Evolutionary conservation across 2,329 filamentous ascomycete genomes (phyloP), one percentile per base, ranked within the genome.

Genomic region (Cladorrhinum sp.): DNA sequence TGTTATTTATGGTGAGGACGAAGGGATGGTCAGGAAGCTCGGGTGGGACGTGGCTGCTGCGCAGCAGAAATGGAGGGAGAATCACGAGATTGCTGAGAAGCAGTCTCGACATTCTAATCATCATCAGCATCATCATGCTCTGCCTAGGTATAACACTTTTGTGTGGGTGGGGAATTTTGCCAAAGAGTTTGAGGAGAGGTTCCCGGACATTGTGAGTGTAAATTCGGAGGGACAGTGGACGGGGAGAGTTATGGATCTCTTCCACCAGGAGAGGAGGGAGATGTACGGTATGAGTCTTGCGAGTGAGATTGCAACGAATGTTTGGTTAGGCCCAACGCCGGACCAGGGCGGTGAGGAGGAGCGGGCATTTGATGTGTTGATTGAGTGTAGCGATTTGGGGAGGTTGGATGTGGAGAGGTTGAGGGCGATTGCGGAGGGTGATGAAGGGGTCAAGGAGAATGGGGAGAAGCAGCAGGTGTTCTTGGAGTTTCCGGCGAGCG

Each of bases 261-360:
- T 91, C 72, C 88, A 90, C 67, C 91, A 92, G 77, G 95, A 99
- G 74, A 84, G 93, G 60, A 76, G 85, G 55, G 95, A 99, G 76
- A 98, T 99, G 94, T 92, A 90, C 73, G 83, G 83, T 62, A 97
- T 98, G 94, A 93, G 94, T 10, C 86, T 86, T 68, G 89, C 93
- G 2, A 92, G 92, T 0, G 90, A 96, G 73, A 96, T 98, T 64
- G 87, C 91, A 57, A 82, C 85, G 66, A 97, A 97, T 71, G 91
- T 98, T 24, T 98, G 89, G 84, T 80, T 97, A 62, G 95, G 95
- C 0, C 91, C 92, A 1, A 95, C 92, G 0, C 92, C 92, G 0
- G 91, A 96, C 66, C 80, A 84, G 1, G 78, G 81, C 1, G 79
- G 81, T 69, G 75, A 79, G 1, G 82, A 86, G 33, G 83, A 87